Evolutionary conservation across 495 filamentous ascomycete genomes (phyloP).

Genomic region (Letharia lupina): DNA sequence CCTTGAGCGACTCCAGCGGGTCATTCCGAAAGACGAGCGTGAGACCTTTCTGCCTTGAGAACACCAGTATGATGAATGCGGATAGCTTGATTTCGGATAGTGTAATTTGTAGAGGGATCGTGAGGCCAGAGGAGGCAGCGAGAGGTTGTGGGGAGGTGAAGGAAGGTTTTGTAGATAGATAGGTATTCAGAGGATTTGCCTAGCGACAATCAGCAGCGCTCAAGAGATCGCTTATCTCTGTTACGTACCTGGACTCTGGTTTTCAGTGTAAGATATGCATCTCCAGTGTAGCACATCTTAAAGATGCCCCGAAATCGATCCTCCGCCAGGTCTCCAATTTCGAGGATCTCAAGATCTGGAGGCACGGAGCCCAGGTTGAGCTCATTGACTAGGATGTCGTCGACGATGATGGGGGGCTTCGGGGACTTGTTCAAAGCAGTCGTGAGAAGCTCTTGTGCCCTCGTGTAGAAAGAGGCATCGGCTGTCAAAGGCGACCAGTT

Average conservation of each 20-base stretch:
- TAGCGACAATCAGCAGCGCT: constrained; percentile 23
- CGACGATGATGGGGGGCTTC: constrained; percentile 97
- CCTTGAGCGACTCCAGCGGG: constrained; percentile 93
- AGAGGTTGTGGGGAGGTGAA: constrained; percentile 89
- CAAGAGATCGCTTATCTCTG: not conserved
- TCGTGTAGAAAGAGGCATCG: constrained; percentile 78
- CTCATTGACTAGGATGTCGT: constrained; percentile 97
- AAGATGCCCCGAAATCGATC: constrained; percentile 97
- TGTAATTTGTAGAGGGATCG: constrained; percentile 93
- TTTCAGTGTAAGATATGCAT: constrained; percentile 87
- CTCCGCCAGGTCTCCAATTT: constrained; percentile 94
- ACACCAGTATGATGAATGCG: constrained; percentile 94
- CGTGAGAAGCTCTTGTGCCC: constrained; percentile 89
- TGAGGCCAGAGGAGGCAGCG: constrained; percentile 87
- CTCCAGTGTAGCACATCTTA: constrained; percentile 95
- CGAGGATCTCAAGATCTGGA: constrained; percentile 88
- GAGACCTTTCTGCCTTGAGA: constrained; percentile 92
- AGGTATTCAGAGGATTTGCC: constrained; percentile 95
- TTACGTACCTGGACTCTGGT: constrained; percentile 78
- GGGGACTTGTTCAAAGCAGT: constrained; percentile 94
- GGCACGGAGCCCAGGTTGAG: constrained; percentile 89
- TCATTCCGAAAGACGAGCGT: constrained; percentile 97
- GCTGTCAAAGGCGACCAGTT: constrained; percentile 99
- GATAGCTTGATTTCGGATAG: constrained; percentile 95
- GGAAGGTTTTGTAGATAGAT: constrained; percentile 77